A percentile compares a stretch with the other conserved stretches of the same genome.
Conservation (phyloP, 305 asterid genomes). For the Rubia balearica region DNA sequence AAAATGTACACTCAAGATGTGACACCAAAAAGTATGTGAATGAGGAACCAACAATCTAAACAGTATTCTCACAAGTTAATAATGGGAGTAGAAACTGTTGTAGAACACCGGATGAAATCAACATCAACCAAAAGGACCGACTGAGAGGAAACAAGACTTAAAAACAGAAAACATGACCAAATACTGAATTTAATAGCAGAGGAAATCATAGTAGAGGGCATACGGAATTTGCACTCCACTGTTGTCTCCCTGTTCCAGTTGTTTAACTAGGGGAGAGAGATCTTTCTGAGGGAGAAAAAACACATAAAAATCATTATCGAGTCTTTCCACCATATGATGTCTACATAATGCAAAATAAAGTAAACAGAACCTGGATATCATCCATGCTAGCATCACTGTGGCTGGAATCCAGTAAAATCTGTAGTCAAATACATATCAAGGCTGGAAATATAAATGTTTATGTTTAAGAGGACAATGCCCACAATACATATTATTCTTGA, state of each 20-base stretch:
- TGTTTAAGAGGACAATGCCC: neutral
- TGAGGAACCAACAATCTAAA: neutral
- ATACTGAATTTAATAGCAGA: slow-evolving; percentile 5
- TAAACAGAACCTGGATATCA: slow-evolving; percentile 63
- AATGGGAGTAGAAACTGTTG: slow-evolving; percentile 4
- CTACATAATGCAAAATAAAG: slow-evolving; percentile 16
- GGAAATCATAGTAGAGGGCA: slow-evolving; percentile 23
- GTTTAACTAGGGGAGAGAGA: slow-evolving; percentile 85
- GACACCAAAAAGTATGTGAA: neutral
- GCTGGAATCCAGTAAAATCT: slow-evolving; percentile 76
- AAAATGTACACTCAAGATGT: slow-evolving; percentile 12
- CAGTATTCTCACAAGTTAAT: neutral
- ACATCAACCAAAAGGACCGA: slow-evolving; percentile 1
- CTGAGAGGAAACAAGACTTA: neutral
- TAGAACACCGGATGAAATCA: neutral
- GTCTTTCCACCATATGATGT: slow-evolving; percentile 16
- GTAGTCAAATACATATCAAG: slow-evolving; percentile 15
- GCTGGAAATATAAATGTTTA: neutral
- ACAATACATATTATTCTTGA: neutral
- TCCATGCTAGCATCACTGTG: slow-evolving; percentile 50
- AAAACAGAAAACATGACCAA: neutral
- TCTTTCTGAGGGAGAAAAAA: slow-evolving; percentile 46
- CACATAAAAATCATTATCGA: slow-evolving; percentile 14
- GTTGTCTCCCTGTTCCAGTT: slow-evolving; percentile 48
- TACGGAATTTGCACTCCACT: slow-evolving; percentile 73